Evolutionary conservation across 2,329 filamentous ascomycete species (phyloP).

Genomic region (Teratosphaeriaceae sp.): DNA sequence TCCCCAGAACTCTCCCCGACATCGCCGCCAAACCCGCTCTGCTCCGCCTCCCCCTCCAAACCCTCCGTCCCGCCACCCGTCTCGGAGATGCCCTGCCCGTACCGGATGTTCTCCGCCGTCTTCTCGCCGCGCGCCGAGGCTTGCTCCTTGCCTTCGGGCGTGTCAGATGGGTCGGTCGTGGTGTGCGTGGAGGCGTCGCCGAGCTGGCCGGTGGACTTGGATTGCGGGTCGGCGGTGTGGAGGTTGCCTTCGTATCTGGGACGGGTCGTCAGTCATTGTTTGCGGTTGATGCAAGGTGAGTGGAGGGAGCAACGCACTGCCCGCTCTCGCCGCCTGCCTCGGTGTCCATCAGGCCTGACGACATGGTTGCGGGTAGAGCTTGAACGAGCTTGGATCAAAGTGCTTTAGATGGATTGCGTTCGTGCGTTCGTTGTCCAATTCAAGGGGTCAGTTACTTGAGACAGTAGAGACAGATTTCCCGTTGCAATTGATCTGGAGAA

Average conservation of each 20-base stretch:
- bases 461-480: background rate
- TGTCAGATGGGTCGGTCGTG: constrained; percentile 27
- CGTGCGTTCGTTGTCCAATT: background rate
- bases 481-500: background rate
- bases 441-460: too few relatives aligned
- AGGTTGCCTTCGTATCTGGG: constrained; percentile 52
- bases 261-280: background rate
- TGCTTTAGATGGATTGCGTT: background rate
- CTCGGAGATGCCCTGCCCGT: constrained; percentile 51
- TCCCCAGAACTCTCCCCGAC: constrained; percentile 19
- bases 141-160: constrained; percentile 26
- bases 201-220: constrained; percentile 52
- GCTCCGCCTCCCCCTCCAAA: constrained; percentile 29
- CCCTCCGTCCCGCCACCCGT: constrained; percentile 43
- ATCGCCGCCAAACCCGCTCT: constrained; percentile 29
- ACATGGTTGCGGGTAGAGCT: constrained; percentile 33
- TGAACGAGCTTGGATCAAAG: background rate
- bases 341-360: constrained; percentile 51
- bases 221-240: constrained; percentile 36
- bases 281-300: background rate
- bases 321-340: constrained; percentile 54
- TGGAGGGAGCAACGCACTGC: constrained; percentile 41
- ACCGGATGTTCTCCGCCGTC: constrained; percentile 47
- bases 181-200: constrained; percentile 28
- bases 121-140: constrained; percentile 35